phyloP scores from a whole-genome alignment of 1,284 basidiomycete species.

The Malassezia dermatis region DNA sequence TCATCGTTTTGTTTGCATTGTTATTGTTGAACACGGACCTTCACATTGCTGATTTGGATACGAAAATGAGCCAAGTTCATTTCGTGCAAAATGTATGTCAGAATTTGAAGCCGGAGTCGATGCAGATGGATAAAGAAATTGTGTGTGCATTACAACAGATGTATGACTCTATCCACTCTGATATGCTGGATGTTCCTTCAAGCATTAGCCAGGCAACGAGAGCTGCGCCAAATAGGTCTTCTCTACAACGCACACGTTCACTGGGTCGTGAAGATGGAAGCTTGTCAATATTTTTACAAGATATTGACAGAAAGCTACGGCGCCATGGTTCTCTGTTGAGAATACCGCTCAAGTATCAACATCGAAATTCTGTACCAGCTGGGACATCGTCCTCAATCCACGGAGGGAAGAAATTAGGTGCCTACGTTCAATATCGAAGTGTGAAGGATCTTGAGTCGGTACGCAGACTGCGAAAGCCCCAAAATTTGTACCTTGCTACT shows the following conservation, averaged over 20 bases:
- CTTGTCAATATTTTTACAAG: not conserved
- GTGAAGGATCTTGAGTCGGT: not conserved
- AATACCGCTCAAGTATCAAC: not conserved
- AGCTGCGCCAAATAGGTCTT: not conserved
- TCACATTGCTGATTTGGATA: constrained; percentile 78
- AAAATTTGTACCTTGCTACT: not conserved
- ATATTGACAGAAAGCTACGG: not conserved
- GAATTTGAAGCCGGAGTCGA: constrained; percentile 53
- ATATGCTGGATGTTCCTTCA: not conserved
- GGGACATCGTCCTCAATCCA: not conserved
- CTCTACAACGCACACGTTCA: not conserved
- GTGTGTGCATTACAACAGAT: not conserved
- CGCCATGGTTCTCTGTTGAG: not conserved
- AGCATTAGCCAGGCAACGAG: not conserved
- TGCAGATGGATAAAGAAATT: not conserved
- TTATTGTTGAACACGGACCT: constrained; percentile 92
- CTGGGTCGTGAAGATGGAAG: not conserved
- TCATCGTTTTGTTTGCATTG: constrained; percentile 83
- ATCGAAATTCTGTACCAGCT: not conserved
- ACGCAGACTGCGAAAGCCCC: not conserved
- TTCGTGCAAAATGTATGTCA: constrained; percentile 84
- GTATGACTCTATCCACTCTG: not conserved
- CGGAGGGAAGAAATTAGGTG: not conserved
- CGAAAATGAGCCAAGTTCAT: constrained; percentile 82
- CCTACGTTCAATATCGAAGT: not conserved